A percentile compares a stretch with the other conserved stretches of the same genome.
These are phyloP conservation scores for Chaetomiaceae sp. DNA, from an alignment of 2,329 filamentous ascomycete species.

Conservation along the genomic window DNA sequence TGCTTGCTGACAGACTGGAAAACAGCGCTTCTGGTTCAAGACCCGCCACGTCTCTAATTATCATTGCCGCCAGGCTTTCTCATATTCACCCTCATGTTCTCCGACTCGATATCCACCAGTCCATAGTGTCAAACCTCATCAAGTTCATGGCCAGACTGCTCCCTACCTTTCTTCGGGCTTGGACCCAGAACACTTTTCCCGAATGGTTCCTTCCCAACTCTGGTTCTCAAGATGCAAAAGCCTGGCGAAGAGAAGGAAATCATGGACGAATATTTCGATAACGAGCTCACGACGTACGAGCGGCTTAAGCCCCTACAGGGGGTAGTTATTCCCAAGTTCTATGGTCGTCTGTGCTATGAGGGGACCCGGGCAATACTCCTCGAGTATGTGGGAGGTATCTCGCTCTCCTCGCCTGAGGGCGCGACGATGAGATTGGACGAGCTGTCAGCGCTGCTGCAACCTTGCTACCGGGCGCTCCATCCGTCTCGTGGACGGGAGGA, in stretches of 20 bases:
- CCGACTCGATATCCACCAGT: no score
- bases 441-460: slow-evolving; percentile 6
- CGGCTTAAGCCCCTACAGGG: slow-evolving; percentile 3
- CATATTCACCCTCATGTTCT: no score
- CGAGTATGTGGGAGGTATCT: neutral
- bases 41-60: no score
- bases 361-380: neutral
- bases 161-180: no score
- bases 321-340: neutral
- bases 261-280: neutral
- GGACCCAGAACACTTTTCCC: neutral
- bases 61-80: no score
- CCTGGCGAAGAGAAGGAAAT: neutral
- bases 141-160: no score
- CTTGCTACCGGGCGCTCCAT: slow-evolving; percentile 4
- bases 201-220: slow-evolving; percentile 1
- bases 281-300: slow-evolving; percentile 3
- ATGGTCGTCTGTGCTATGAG: neutral
- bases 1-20: no score
- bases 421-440: slow-evolving; percentile 6
- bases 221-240: slow-evolving; percentile 1
- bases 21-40: no score
- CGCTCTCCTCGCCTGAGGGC: slow-evolving; percentile 4
- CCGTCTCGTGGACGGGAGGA: neutral
- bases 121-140: no score